Evolutionary conservation across 306 rosid genomes (phyloP).

Genomic region (Malus sylvestris): DNA sequence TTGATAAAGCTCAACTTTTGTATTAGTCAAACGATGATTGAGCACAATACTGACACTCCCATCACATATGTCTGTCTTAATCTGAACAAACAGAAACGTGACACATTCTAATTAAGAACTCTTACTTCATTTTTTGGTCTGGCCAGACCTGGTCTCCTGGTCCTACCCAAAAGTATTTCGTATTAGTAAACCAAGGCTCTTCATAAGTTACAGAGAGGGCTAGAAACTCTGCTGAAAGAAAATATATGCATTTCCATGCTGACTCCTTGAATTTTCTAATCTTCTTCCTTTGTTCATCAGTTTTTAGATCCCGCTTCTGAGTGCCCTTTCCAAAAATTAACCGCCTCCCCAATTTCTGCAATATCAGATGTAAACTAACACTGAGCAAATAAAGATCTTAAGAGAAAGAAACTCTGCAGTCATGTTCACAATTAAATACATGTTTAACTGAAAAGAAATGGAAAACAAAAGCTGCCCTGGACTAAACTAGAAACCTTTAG

Average conservation of each 20-base stretch:
- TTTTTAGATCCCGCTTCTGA: conserved; percentile 35
- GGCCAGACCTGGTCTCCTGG: conserved; percentile 96
- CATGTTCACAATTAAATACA: background rate
- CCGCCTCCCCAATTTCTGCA: conserved; percentile 64
- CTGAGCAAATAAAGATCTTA: conserved; percentile 8
- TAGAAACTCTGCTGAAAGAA: conserved; percentile 73
- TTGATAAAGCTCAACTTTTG: conserved; percentile 9
- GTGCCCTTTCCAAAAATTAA: conserved; percentile 65
- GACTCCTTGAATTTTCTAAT: conserved; percentile 88
- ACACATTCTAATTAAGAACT: background rate
- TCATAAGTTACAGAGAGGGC: conserved; percentile 62
- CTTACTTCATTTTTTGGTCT: conserved; percentile 84
- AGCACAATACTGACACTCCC: background rate
- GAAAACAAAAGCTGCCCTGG: background rate
- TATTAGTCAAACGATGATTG: background rate
- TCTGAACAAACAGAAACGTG: conserved; percentile 8
- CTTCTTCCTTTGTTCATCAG: conserved; percentile 54
- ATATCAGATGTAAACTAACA: conserved; percentile 20
- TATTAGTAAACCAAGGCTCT: conserved; percentile 83
- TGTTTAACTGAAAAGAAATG: background rate
- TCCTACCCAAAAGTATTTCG: conserved; percentile 80
- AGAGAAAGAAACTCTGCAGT: background rate
- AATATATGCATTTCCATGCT: conserved; percentile 90
- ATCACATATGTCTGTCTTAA: background rate
- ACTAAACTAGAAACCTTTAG: background rate